Evolutionary conservation across 139 green algal genomes (phyloP), one percentile per base, ranked within the genome.

Genomic region (Volvox reticuliferus): DNA sequence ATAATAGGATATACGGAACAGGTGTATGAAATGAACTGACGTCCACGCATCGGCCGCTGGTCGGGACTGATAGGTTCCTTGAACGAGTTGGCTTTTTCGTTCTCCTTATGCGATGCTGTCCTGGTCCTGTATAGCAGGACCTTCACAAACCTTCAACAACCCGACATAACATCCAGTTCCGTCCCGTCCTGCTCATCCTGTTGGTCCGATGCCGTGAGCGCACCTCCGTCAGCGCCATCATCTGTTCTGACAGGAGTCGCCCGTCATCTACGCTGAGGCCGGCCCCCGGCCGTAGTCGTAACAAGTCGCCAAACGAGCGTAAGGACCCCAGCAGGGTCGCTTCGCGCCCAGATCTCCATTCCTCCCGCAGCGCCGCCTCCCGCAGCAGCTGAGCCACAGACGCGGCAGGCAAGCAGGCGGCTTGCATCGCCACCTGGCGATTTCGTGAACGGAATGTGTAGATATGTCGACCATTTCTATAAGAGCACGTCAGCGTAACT

Each of bases 341-440:
- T 32, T 92, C 89, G 36, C 89, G 89, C 24, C 36, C 82, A 16
- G 32, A 20, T 18, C 89, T 61, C 89, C 89, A 92, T 62, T 92
- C 89, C 83, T 92, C 89, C 1, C 89, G 82, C 61, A 92, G 82
- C 12, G 89, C 61, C 24, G 80, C 86, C 82, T 92, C 89, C 0
- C 89, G 89, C 35, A 92, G 61, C 33, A 90, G 81, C 55, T 91
- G 88, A 0, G 62, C 24, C 22, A 82, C 62, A 2, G 78, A 91
- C 22, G 79, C 78, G 1, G 78, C 21, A 19, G 78, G 88, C 65
- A 87, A 77, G 30, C 69, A 75, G 26, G 28, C 32, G n/a, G 86
- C 86, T 26, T 90, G 86, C 20, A 84, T 30, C 0, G 75, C 86
- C 2, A 90, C 86, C 86, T 90, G 65, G 1, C 61, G 61, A 14